These are phyloP conservation scores for Rhododendron vialii DNA, from an alignment of 148 eudicot species.

Conservation along the genomic window DNA sequence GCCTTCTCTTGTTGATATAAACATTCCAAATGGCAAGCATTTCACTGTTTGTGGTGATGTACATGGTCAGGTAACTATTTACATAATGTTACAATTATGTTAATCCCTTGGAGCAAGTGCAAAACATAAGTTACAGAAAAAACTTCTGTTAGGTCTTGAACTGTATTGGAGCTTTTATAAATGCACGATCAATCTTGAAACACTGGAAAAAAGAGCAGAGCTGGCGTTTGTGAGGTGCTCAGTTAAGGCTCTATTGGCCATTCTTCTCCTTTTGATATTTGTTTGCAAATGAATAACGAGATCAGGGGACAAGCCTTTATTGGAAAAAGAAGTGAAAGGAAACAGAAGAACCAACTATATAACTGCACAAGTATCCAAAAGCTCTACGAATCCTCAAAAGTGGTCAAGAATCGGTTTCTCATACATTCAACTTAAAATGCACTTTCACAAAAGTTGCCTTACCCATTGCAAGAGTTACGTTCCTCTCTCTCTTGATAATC, in stretches of 20 bases:
- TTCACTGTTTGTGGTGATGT: constrained; percentile 98
- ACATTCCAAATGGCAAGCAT: constrained; percentile 78
- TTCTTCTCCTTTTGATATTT: background rate
- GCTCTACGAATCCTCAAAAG: background rate
- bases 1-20: constrained; percentile 92
- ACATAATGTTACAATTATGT: background rate
- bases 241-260: background rate
- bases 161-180: background rate
- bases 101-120: background rate
- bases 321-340: background rate
- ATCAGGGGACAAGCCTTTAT: background rate
- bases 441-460: background rate
- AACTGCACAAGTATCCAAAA: background rate
- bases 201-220: background rate
- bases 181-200: background rate
- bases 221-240: background rate
- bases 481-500: background rate
- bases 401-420: background rate
- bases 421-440: background rate
- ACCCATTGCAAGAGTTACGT: background rate
- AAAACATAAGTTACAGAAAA: background rate
- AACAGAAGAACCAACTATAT: background rate
- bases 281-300: too few species aligned
- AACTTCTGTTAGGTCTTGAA: background rate
- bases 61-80: constrained; percentile 88